Evolutionary conservation across 1,139 yeast species (phyloP), one percentile per base, ranked within the genome.

Genomic region (Candida pseudoviswanathii): DNA sequence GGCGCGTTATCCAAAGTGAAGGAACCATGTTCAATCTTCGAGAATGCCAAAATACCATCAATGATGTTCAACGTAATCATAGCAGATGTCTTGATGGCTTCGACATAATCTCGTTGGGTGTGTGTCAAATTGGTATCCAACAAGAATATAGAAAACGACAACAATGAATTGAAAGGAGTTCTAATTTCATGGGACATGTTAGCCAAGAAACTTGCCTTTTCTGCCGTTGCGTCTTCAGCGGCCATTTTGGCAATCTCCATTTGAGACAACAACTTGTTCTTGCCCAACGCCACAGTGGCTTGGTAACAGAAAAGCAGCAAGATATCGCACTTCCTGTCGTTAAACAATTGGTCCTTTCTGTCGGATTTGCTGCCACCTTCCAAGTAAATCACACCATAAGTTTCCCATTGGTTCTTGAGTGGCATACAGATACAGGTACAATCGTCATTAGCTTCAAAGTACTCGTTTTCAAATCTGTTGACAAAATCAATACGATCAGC

Each of bases 151-250:
- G 85, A 78, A 60, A 84, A 81, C 4, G 83, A 78, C 50, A 81
- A 65, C 44, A 81, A 64, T 0, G 84, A 81, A 60, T 81, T 81
- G 63, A 81, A 80, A 0, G 85, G 85, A 0, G 85, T 81, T 52
- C 85, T 64, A 45, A 81, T 80, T 58, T 81, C 85, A 59, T 81
- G 84, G 0, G 82, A 78, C 85, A 81, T 80, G 53, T 80, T 80
- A n/a, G 84, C 84, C 48, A 81, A 60, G 55, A 81, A 81, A 47
- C 81, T 75, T 1, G 85, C 83, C 64, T 79, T 81, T 55, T 80
- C 85, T 3, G 79, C 81, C 0, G 84, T 81, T 0, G 85, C 85
- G 48, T 78, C 84, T 55, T 81, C 85, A 0, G 85, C 85, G 2
- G 82, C 78, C 52, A 71, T 67, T 58, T 78, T 80, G 3, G 85